Conservation (phyloP, 345 rosid species). For the Excoecaria cochinchinensis region DNA sequence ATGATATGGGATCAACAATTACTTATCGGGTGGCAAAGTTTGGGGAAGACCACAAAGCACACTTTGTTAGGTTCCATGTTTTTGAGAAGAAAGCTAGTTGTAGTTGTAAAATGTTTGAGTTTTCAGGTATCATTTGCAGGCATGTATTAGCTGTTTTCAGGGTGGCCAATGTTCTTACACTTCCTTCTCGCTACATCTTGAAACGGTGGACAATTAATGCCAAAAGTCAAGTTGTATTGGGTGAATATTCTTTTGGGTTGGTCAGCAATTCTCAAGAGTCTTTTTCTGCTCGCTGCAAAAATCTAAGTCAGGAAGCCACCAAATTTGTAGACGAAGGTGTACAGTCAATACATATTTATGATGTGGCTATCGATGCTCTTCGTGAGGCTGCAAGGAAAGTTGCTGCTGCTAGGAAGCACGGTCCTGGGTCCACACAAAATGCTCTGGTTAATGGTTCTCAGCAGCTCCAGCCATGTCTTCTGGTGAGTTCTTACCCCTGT, state of each 20-base stretch:
- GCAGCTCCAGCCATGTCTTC: conserved; percentile 23
- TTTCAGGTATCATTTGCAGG: conserved; percentile 48
- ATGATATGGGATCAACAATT: conserved; percentile 19
- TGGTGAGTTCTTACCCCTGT: conserved; percentile 28
- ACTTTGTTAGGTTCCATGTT: conserved; percentile 35
- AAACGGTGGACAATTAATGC: conserved; percentile 54
- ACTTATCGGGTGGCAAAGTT: conserved; percentile 42
- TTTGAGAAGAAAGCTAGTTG: conserved; percentile 45
- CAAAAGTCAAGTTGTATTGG: conserved; percentile 36
- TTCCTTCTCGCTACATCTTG: conserved; percentile 44
- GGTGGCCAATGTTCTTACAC: conserved; percentile 47
- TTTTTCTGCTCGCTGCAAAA: conserved; percentile 33
- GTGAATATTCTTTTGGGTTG: conserved; percentile 25
- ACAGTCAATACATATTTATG: conserved; percentile 25
- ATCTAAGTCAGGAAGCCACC: conserved; percentile 38
- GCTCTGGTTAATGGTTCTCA: conserved; percentile 15
- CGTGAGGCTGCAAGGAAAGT: conserved; percentile 40
- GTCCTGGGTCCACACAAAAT: conserved; percentile 11
- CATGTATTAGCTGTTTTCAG: conserved; percentile 48
- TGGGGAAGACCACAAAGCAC: conserved; percentile 40
- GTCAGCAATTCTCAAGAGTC: conserved; percentile 29
- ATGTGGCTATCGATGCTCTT: conserved; percentile 43
- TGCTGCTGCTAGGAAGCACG: conserved; percentile 32
- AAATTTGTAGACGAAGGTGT: conserved; percentile 40
- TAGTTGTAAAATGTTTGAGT: conserved; percentile 54